phyloP scores from a whole-genome alignment of 2,329 filamentous ascomycete species.

The Cladosporium sp. region DNA sequence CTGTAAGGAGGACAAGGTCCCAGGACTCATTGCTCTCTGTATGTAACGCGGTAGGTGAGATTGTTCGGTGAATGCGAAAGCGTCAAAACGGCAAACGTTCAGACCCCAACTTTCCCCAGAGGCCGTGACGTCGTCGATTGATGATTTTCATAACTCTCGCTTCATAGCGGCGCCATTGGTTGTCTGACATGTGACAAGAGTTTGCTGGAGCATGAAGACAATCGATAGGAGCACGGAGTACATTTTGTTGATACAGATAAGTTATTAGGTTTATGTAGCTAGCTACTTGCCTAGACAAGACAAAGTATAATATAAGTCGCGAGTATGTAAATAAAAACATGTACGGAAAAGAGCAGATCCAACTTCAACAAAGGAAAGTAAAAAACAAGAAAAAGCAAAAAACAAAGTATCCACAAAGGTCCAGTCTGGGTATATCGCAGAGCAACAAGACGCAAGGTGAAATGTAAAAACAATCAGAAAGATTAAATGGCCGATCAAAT shows the following conservation, averaged over 20 bases:
- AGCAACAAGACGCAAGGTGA: constrained; percentile 6
- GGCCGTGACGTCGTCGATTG: constrained; percentile 3
- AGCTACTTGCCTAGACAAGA: no score
- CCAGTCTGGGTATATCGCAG: constrained; percentile 20
- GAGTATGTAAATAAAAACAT: neutral
- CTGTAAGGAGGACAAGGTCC: constrained; percentile 1
- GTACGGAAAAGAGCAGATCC: constrained; percentile 1
- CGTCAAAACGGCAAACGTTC: no score
- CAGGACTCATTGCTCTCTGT: neutral
- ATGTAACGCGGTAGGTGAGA: neutral
- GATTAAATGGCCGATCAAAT: neutral
- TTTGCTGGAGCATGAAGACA: no score
- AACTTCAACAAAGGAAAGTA: constrained; percentile 7
- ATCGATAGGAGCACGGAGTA: no score
- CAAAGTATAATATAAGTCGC: neutral
- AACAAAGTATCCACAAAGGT: constrained; percentile 10
- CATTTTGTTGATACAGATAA: neutral
- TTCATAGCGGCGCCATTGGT: no score
- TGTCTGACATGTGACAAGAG: neutral
- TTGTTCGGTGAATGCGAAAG: neutral
- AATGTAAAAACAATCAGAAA: neutral
- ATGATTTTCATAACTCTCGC: neutral
- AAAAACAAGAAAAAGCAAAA: neutral
- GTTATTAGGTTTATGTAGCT: constrained; percentile 2
- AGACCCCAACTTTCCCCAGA: constrained; percentile 9